phyloP scores from a whole-genome alignment of 2,329 filamentous ascomycete genomes.

The Corniculantispora saksenae region DNA sequence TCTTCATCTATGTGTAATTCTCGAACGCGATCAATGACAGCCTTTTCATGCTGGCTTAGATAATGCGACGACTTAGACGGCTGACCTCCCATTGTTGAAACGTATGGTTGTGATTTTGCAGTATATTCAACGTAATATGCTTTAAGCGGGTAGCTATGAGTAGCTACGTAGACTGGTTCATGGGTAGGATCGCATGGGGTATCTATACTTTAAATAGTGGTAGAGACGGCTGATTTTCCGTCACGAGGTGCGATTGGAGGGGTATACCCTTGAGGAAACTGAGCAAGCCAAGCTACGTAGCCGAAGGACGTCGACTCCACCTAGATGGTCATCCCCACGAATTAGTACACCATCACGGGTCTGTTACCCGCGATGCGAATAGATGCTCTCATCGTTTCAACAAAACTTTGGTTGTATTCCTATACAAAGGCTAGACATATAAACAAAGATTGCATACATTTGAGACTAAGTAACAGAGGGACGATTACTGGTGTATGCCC shows the following conservation, averaged over 20 bases:
- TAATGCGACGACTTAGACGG: not conserved
- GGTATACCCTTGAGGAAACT: not conserved
- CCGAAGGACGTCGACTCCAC: not conserved
- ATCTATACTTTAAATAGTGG: not conserved
- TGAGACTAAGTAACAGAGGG: no score
- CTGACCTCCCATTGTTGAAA: constrained; percentile 2
- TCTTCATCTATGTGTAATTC: not conserved
- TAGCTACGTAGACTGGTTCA: no score
- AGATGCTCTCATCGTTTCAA: not conserved
- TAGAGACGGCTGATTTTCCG: not conserved
- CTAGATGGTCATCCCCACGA: not conserved
- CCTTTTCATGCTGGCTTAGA: not conserved
- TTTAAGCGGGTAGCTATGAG: not conserved
- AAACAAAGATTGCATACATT: no score
- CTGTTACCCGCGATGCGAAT: not conserved
- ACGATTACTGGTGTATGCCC: no score
- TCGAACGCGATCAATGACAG: constrained; percentile 3
- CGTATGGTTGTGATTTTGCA: not conserved
- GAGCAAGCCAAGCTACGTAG: not conserved
- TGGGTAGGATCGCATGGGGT: not conserved
- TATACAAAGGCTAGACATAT: no score
- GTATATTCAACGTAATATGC: not conserved
- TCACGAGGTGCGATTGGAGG: not conserved
- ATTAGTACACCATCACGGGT: not conserved
- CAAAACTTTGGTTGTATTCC: no score